A percentile compares a stretch with the other conserved stretches of the same genome.
phyloP scores from a whole-genome alignment of 2,329 filamentous ascomycete species.

The Monosporascus sp. region DNA sequence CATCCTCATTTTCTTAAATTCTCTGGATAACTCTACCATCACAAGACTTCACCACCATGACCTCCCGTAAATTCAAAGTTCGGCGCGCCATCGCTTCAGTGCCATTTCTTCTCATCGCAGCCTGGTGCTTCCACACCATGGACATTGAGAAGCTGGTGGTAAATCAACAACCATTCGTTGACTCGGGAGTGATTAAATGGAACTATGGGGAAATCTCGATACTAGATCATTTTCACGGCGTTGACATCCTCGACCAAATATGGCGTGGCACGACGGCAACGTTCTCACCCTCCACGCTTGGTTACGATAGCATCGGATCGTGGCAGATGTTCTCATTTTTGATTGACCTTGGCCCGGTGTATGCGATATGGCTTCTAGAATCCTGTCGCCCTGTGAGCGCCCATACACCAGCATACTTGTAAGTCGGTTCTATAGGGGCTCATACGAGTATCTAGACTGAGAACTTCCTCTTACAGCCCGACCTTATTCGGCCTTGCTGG shows the following conservation, averaged over 20 bases:
- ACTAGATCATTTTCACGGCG: constrained; percentile 10
- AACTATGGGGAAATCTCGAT: constrained; percentile 11
- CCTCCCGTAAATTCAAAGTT: no score
- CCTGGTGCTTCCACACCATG: constrained; percentile 9
- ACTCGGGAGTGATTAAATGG: constrained; percentile 15
- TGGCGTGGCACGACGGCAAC: constrained; percentile 12
- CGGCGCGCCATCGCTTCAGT: constrained; percentile 4
- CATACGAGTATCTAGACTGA: neutral
- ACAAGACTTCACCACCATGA: no score
- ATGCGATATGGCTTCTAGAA: constrained; percentile 18
- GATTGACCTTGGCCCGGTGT: constrained; percentile 16
- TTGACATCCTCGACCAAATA: constrained; percentile 9
- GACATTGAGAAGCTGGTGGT: constrained; percentile 9
- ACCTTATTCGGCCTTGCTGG: constrained; percentile 8
- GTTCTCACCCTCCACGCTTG: constrained; percentile 14
- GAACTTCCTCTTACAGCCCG: constrained; percentile 3
- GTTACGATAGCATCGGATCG: constrained; percentile 12
- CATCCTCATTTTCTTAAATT: no score
- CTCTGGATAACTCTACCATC: no score
- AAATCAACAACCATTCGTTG: constrained; percentile 7
- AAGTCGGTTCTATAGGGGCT: constrained; percentile 1
- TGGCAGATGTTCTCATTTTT: constrained; percentile 20
- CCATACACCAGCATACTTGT: constrained; percentile 15
- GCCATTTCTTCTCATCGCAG: constrained; percentile 11
- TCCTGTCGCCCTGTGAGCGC: constrained; percentile 8